Evolutionary conservation across 371 early-diverging fungal species (phyloP), one percentile per base, ranked within the genome.

Genomic region (Mucor mucedo): DNA sequence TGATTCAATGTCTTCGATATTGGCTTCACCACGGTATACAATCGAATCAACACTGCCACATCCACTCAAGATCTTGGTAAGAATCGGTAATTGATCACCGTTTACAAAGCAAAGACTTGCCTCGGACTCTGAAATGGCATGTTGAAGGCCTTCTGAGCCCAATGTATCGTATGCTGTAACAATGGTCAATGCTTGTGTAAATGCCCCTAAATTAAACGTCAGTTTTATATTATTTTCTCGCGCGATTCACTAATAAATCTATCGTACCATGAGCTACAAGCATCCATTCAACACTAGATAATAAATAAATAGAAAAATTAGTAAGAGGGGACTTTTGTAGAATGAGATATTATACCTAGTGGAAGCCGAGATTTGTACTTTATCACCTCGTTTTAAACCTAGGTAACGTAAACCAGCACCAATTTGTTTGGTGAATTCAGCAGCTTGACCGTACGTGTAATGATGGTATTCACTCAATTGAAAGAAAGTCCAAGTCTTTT

Each of bases 81-180:
- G 48, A 35, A 82, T 82, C 7, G 80, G 79, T 38, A 93, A 74
- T 30, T 87, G 85, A 52, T 91, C 90, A 28, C 84, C 84, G 64
- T 91, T 88, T 61, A 89, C 82, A 74, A 89, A 91, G 42, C 89
- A 71, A 5, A 82, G 62, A 5, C 76, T 72, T 38, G 87, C 82
- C 59, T 87, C 87, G n/a, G 88, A 72, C 70, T 92, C 89, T 59
- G 87, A 85, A 44, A 85, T 79, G 0, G 87, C 74, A 57, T 83
- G 82, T 52, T 73, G 58, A 11, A 93, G 79, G 8, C 91, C 92
- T 55, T 87, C 89, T 41, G 87, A 86, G 9, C 93, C 94, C 40
- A 93, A 81, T 4, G 93, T 92, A 65, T 91, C 93, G 78, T 93
- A 93, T 35, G 92, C 91, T 10, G 94, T 93, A 8, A 90, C 88